Evolutionary conservation across 2,329 filamentous ascomycete genomes (phyloP).

Genomic region (Botryotinia globosa): DNA sequence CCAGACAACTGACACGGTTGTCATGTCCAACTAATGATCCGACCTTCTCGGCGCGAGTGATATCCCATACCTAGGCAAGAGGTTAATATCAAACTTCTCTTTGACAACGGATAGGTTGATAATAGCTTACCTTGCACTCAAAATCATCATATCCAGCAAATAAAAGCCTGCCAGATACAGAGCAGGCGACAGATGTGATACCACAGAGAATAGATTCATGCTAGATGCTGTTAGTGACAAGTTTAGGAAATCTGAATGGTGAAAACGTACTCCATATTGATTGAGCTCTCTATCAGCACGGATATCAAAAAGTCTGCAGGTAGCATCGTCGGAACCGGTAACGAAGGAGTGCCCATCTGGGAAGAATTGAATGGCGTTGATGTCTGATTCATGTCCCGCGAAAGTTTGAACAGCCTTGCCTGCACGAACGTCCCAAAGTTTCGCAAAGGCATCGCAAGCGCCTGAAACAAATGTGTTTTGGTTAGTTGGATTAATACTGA

Average conservation of each 20-base stretch:
- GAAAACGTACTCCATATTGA: slow-evolving; percentile 60
- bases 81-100: background rate
- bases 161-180: slow-evolving; percentile 88
- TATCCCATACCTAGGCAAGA: slow-evolving; percentile 81
- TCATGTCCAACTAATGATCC: slow-evolving; percentile 96
- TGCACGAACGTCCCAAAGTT: slow-evolving; percentile 97
- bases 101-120: background rate
- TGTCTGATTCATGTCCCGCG: slow-evolving; percentile 96
- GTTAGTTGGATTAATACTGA: slow-evolving; percentile 98
- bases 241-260: slow-evolving; percentile 18
- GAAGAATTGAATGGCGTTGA: slow-evolving; percentile 99
- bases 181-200: slow-evolving; percentile 97
- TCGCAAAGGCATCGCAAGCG: slow-evolving; percentile 96
- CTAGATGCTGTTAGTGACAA: slow-evolving; percentile 47
- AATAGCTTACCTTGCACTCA: slow-evolving; percentile 86
- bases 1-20: slow-evolving; percentile 97
- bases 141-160: slow-evolving; percentile 99
- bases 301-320: slow-evolving; percentile 96
- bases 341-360: slow-evolving; percentile 98
- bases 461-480: slow-evolving; percentile 99
- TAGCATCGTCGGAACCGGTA: slow-evolving; percentile 95
- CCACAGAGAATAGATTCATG: slow-evolving; percentile 96
- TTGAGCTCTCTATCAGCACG: slow-evolving; percentile 81
- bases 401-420: slow-evolving; percentile 99
- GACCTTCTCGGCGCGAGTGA: slow-evolving; percentile 93